Evolutionary conservation across 768 basidiomycete genomes (phyloP), one percentile per base, ranked within the genome.

Genomic region (Tephrocybe sp.): DNA sequence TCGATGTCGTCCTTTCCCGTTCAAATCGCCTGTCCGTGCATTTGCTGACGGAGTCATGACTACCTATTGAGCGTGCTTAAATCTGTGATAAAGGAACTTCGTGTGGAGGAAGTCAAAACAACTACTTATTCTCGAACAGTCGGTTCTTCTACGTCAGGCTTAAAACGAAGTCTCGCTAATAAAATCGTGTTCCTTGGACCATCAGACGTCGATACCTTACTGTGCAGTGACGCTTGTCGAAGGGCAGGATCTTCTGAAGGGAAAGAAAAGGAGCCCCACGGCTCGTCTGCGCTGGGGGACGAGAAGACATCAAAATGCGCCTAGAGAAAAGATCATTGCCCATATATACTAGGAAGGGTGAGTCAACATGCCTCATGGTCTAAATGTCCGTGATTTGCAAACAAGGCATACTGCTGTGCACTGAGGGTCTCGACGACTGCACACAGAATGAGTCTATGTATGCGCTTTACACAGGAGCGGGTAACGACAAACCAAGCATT

Each of bases 371-470:
- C 44, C 9, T 41, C 39, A 2, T 42, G 18, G 16, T 37, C 32
- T 37, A 27, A 15, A 26, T 55, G 45, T 30, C 50, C 54, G 25
- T 52, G 46, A 27, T 52, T 55, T 2, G 37, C 54, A 15, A 55
- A 49, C 11, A 52, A 26, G 7, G 50, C 50, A 21, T 48, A 45
- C 22, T 52, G 15, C 30, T 44, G 26, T 8, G 54, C 50, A 13
- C 26, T 52, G 19, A 55, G 51, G 37, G 50, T 51, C 42, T 55
- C 54, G 4, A 55, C 39, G 31, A 55, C 54, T 55, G 16, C 7
- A 5, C 11, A 41, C 30, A 41, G 16, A 4, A 32, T 32, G 9
- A 26, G 15, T 42, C 5, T 24, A n/a, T 25, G 13, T 25, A 2
- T 47, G 13, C 8, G 5, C n/a, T n/a, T n/a, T n/a, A n/a, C n/a